Conservation (phyloP, 176 grass and related monocot genomes). For the Bothriochloa decipiens region DNA sequence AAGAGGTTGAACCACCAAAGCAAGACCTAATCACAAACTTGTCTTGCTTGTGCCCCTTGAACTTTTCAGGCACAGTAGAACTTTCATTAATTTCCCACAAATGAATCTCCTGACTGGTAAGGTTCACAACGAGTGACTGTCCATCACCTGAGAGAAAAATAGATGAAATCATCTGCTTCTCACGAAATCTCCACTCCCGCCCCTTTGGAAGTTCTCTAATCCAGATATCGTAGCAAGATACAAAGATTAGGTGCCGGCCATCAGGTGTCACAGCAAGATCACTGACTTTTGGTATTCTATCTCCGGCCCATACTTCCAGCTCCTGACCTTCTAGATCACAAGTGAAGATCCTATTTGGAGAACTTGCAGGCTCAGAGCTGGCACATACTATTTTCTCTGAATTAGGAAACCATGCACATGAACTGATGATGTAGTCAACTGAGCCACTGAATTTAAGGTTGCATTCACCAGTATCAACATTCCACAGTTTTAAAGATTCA, state of each 20-base stretch:
- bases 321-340: slow-evolving; percentile 84
- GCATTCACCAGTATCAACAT: slow-evolving; percentile 71
- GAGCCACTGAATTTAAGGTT: slow-evolving; percentile 58
- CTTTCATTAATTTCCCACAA: slow-evolving; percentile 72
- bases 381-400: slow-evolving; percentile 92
- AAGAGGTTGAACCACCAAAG: slow-evolving; percentile 83
- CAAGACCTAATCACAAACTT: slow-evolving; percentile 93
- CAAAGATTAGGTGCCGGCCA: slow-evolving; percentile 69
- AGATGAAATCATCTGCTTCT: slow-evolving; percentile 70
- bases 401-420: slow-evolving; percentile 92
- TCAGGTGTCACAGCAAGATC: slow-evolving; percentile 85
- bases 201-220: slow-evolving; percentile 76
- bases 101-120: slow-evolving; percentile 95
- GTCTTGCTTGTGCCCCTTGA: slow-evolving; percentile 83
- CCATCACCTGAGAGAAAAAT: slow-evolving; percentile 88
- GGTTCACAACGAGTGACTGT: slow-evolving; percentile 78
- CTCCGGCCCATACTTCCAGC: slow-evolving; percentile 81
- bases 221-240: slow-evolving; percentile 75
- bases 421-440: slow-evolving; percentile 50
- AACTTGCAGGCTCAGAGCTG: slow-evolving; percentile 50
- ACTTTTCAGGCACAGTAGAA: slow-evolving; percentile 56
- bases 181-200: slow-evolving; percentile 71
- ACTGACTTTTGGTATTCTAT: slow-evolving; percentile 92
- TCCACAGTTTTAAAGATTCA: slow-evolving; percentile 87
- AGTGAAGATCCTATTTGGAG: slow-evolving; percentile 75